These are phyloP conservation scores for Fereydounia khargensis DNA, from an alignment of 1,284 basidiomycete genomes.

Conservation along the genomic window DNA sequence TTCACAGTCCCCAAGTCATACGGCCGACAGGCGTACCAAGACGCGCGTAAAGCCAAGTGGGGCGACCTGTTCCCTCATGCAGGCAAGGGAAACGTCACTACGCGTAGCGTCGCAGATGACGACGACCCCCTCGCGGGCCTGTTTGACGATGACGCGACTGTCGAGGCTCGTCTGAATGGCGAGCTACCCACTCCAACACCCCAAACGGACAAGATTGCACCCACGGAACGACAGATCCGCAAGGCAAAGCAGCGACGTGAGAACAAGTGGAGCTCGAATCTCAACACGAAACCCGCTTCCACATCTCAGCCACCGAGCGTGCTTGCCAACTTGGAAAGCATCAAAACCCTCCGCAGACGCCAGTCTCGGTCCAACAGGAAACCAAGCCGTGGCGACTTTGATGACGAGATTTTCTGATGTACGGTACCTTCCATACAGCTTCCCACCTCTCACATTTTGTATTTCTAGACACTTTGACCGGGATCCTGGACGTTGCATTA, in stretches of 20 bases:
- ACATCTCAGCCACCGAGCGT: not conserved
- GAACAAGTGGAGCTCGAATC: not conserved
- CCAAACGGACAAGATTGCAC: slow-evolving; percentile 1
- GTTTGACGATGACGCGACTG: not conserved
- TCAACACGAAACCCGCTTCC: not conserved
- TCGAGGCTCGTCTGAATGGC: not conserved
- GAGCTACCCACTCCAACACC: not conserved
- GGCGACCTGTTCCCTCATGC: slow-evolving; percentile 90
- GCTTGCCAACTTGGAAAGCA: not conserved
- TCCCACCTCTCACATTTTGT: no score
- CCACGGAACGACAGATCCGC: not conserved
- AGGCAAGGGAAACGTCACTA: slow-evolving; percentile 1
- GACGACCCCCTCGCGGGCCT: not conserved
- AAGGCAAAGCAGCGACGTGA: not conserved
- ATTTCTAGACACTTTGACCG: no score
- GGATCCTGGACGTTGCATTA: no score
- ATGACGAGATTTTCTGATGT: not conserved
- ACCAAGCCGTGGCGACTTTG: not conserved
- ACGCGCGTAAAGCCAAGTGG: slow-evolving; percentile 88
- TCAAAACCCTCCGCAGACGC: no score
- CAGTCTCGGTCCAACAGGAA: not conserved
- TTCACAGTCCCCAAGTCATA: slow-evolving; percentile 86
- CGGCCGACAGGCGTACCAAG: slow-evolving; percentile 90
- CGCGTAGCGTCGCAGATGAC: not conserved
- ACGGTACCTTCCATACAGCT: no score